These are phyloP conservation scores for Entelexis sorbosivorans DNA, from an alignment of 1,139 yeast species.

Conservation along the genomic window DNA sequence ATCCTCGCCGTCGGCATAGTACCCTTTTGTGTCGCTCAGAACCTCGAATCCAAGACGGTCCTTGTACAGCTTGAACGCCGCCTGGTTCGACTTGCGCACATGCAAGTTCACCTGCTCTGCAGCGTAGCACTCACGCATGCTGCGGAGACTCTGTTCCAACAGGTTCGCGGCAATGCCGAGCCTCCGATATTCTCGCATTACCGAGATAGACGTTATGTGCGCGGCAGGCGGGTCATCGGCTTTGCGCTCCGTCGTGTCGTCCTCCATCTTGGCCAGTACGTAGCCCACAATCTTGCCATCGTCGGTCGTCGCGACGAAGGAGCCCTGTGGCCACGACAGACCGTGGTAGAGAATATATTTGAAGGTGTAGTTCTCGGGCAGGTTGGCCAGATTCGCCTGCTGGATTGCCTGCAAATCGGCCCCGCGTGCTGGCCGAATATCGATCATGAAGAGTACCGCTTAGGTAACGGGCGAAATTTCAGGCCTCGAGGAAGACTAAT, in stretches of 20 bases:
- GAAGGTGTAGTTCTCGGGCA: slow-evolving; percentile 89
- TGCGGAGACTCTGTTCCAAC: slow-evolving; percentile 63
- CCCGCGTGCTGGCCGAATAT: slow-evolving; percentile 79
- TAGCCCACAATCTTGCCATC: slow-evolving; percentile 70
- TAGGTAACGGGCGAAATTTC: not conserved
- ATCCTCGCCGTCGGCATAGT: slow-evolving; percentile 96
- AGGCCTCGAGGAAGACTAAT: too few species aligned
- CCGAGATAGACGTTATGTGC: slow-evolving; percentile 86
- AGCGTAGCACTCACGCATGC: slow-evolving; percentile 64
- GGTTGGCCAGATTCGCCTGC: slow-evolving; percentile 80
- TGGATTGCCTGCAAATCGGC: slow-evolving; percentile 91
- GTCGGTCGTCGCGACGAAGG: slow-evolving; percentile 61
- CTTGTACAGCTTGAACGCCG: slow-evolving; percentile 84
- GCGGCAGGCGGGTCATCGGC: slow-evolving; percentile 72
- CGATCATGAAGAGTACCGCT: slow-evolving; percentile 35
- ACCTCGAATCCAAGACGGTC: slow-evolving; percentile 77
- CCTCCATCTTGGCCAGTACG: slow-evolving; percentile 93
- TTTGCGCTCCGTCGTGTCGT: slow-evolving; percentile 37
- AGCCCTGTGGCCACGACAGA: slow-evolving; percentile 94
- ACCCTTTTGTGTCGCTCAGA: slow-evolving; percentile 66
- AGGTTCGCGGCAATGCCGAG: slow-evolving; percentile 91
- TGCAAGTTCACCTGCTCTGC: slow-evolving; percentile 83
- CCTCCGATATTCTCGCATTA: slow-evolving; percentile 88
- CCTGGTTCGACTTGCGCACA: slow-evolving; percentile 86
- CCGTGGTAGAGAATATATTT: slow-evolving; percentile 91